These are phyloP conservation scores for Puccinia sorghi DNA, from an alignment of 1,284 basidiomycete species.

Conservation along the genomic window DNA sequence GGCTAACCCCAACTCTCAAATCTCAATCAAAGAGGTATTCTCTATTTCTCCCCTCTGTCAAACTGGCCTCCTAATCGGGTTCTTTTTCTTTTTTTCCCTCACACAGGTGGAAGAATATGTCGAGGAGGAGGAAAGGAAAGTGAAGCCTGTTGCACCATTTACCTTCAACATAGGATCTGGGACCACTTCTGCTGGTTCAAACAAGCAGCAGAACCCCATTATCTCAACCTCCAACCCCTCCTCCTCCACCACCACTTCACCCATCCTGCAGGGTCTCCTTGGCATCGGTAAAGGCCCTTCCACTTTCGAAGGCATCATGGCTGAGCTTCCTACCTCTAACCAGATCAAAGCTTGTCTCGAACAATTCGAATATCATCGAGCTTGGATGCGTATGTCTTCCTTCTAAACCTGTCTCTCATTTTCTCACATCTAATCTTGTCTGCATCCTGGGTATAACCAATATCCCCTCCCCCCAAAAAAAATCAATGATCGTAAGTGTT, in stretches of 20 bases:
- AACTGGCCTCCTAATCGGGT: no score
- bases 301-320: conserved; percentile 27
- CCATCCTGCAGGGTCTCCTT: conserved; percentile 20
- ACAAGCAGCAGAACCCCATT: background rate
- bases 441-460: no score
- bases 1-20: conserved; percentile 20
- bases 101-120: conserved; percentile 28
- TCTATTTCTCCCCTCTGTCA: background rate
- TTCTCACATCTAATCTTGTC: no score
- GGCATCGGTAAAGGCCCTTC: conserved; percentile 25
- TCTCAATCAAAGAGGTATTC: conserved; percentile 31
- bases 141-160: background rate
- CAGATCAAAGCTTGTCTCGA: conserved; percentile 34
- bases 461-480: no score
- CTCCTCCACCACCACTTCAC: conserved; percentile 11
- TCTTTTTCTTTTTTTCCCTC: background rate
- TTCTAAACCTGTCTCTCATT: background rate
- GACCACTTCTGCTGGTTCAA: background rate
- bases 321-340: conserved; percentile 1
- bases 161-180: conserved; percentile 38
- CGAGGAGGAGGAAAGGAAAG: conserved; percentile 17
- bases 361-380: conserved; percentile 30
- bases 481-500: background rate
- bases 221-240: background rate
- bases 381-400: conserved; percentile 28